Evolutionary conservation across 192 early-diverging fungal genomes (phyloP), one percentile per base, ranked within the genome.

Genomic region (Mortierella hygrophila): DNA sequence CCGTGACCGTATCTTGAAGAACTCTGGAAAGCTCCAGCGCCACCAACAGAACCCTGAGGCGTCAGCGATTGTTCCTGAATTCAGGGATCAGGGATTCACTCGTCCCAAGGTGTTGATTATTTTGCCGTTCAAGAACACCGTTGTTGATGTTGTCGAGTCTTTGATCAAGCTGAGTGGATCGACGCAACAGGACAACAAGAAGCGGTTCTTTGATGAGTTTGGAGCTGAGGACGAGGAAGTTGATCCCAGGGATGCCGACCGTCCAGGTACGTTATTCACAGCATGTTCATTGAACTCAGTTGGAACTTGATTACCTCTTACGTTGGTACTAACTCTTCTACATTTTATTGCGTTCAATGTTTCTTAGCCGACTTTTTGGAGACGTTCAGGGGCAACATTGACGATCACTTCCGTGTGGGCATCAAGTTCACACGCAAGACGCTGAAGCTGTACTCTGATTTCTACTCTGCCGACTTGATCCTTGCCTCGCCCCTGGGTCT

Each of bases 51-150:
- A 63, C 55, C 77, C 75, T 35, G 44, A 83, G 47, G 44, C 73
- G 0, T 83, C 88, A 60, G 54, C 75, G 29, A 7, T 40, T 41
- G 37, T 69, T 52, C 91, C 94, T 32, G 98, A 99, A 82, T 88
- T 94, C 32, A 93, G 97, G 15, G 98, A 99, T 83, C 98, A 98
- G 88, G 98, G 97, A 44, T 99, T 98, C 72, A 99, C 98, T 8
- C 90, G 97, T 8, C 97, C 98, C 2, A 96, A 95, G 70, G 97
- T 98, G 0, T 89, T 99, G 75, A 96, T 99, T 77, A 74, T 99
- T 5, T 44, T 96, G 37, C 98, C 98, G 7, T 96, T 97, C 88
- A 93, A 95, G 78, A 97, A 97, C 84, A 89, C 90, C 8, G 97
- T 95, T 0, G 91, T 95, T 75, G 95, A 95, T 75, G 81, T 99